Percentiles rank a stretch among this genome's conserved stretches.
Evolutionary conservation across 306 rosid genomes (phyloP).

Genomic region (Medicago arabica): DNA sequence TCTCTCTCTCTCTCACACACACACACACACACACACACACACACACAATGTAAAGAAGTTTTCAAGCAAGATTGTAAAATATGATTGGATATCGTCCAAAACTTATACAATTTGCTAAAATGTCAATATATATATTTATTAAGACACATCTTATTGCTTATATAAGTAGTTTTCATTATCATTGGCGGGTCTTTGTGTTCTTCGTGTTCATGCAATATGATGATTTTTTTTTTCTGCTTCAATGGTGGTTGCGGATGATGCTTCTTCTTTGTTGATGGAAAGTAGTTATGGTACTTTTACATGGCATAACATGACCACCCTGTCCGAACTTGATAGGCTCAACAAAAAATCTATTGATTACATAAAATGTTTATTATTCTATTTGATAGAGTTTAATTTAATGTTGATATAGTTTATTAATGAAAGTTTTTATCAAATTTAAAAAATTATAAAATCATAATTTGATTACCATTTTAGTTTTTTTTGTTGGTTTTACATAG

Average conservation of each 20-base stretch:
- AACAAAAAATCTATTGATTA: background rate
- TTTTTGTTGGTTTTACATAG: background rate
- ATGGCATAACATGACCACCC: background rate
- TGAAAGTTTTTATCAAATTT: background rate
- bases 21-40: too few relatives aligned
- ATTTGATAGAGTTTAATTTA: background rate
- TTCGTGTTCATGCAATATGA: background rate
- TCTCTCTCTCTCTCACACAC: too few relatives aligned
- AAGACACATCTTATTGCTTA: background rate
- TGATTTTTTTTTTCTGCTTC: background rate
- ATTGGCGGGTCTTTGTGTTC: background rate
- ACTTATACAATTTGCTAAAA: background rate
- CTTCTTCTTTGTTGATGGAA: background rate
- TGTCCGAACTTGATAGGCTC: conserved; percentile 14
- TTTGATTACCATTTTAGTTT: conserved; percentile 2
- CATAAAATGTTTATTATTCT: conserved; percentile 9
- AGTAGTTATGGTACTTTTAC: background rate
- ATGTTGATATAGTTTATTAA: too few relatives aligned
- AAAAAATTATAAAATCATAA: background rate
- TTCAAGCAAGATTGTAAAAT: background rate
- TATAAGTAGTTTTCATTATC: too few relatives aligned
- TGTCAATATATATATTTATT: background rate
- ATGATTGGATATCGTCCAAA: background rate
- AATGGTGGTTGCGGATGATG: background rate
- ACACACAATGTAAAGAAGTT: background rate